phyloP scores from a whole-genome alignment of 1,284 basidiomycete species.

The Gomphus sp. region DNA sequence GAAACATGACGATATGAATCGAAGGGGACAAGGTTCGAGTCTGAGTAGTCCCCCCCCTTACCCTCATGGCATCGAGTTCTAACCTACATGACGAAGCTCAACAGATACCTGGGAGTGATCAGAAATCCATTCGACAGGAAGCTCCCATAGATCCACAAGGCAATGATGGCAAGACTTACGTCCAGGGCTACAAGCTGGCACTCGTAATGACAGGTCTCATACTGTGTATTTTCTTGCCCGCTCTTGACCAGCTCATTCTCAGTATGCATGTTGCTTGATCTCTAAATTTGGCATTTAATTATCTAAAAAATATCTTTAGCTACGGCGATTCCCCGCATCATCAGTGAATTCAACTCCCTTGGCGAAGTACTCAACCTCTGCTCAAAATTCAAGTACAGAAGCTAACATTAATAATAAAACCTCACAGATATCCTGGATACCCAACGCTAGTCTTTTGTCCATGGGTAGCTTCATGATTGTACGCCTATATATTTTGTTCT shows the following conservation, averaged over 20 bases:
- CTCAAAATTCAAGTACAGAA: background rate
- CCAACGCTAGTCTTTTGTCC: slow-evolving; percentile 33
- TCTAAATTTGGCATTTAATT: background rate
- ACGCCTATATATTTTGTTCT: background rate
- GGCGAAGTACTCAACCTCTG: slow-evolving; percentile 8
- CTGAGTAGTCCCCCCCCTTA: too few species aligned
- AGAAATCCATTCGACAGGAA: background rate
- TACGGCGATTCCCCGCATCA: slow-evolving; percentile 31
- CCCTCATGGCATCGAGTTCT: too few species aligned
- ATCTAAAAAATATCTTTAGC: slow-evolving; percentile 11
- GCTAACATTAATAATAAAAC: background rate
- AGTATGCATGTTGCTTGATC: background rate
- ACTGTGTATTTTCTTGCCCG: slow-evolving; percentile 7
- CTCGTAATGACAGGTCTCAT: slow-evolving; percentile 6
- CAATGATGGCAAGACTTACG: background rate
- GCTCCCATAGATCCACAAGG: background rate
- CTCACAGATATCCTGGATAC: slow-evolving; percentile 26
- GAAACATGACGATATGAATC: too few species aligned
- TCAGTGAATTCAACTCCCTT: slow-evolving; percentile 33
- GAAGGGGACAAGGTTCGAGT: too few species aligned
- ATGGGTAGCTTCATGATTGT: slow-evolving; percentile 18
- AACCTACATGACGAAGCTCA: too few species aligned
- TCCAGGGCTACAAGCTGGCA: background rate
- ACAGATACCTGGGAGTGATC: too few species aligned
- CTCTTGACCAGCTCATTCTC: slow-evolving; percentile 9